phyloP scores from a whole-genome alignment of 176 grass and related monocot genomes.

The Metroxylon sagu region DNA sequence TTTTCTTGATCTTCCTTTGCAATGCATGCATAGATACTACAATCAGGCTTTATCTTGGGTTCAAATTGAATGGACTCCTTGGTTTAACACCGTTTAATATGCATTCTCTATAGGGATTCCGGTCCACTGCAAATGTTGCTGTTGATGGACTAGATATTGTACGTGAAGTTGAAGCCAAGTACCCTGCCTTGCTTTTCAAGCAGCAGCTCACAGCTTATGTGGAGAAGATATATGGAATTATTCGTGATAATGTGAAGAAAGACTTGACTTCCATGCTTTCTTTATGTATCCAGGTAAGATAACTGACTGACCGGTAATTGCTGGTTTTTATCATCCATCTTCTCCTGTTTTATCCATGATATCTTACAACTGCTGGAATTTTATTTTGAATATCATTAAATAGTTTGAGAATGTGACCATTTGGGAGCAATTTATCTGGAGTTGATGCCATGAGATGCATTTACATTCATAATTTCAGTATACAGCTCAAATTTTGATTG shows the following conservation, averaged over 20 bases:
- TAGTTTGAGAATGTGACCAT: neutral
- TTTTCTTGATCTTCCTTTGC: neutral
- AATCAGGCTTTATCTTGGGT: too few relatives aligned
- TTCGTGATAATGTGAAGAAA: conserved; percentile 84
- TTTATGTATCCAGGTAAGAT: conserved; percentile 63
- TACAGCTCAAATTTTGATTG: too few relatives aligned
- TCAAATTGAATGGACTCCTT: too few relatives aligned
- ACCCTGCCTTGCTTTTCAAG: conserved; percentile 98
- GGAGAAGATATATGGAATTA: conserved; percentile 79
- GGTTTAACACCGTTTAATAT: conserved; percentile 5
- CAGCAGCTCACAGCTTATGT: conserved; percentile 86
- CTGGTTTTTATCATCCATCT: neutral
- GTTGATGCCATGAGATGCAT: too few relatives aligned
- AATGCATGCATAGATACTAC: too few relatives aligned
- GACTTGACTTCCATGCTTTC: conserved; percentile 68
- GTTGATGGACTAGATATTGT: conserved; percentile 47
- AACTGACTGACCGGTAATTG: neutral
- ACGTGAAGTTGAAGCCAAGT: conserved; percentile 73
- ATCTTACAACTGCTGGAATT: neutral
- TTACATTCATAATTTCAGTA: too few relatives aligned
- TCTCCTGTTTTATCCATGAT: neutral
- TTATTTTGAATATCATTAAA: neutral
- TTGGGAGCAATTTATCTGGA: too few relatives aligned
- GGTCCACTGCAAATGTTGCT: conserved; percentile 36
- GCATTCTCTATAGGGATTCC: conserved; percentile 56